These are phyloP conservation scores for Termitomyces sp. DNA, from an alignment of 768 basidiomycete genomes.

Conservation along the genomic window DNA sequence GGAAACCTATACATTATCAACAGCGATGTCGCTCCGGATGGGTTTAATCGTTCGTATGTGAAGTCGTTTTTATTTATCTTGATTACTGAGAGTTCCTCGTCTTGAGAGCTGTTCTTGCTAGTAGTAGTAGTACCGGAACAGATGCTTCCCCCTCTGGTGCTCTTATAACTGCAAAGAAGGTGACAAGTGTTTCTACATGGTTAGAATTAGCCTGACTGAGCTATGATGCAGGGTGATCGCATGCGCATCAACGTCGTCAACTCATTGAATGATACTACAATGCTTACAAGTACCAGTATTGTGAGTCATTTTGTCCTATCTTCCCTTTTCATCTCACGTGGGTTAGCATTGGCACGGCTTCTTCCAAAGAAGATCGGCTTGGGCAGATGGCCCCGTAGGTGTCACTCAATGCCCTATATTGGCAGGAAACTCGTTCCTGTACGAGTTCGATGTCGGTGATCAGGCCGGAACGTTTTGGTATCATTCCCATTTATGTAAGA, in stretches of 20 bases:
- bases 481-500: background rate
- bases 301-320: background rate
- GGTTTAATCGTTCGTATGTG: constrained; percentile 4
- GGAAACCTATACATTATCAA: background rate
- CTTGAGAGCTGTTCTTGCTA: background rate
- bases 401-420: constrained; percentile 9
- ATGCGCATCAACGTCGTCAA: constrained; percentile 1
- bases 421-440: constrained; percentile 3
- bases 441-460: background rate
- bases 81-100: background rate
- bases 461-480: constrained; percentile 8
- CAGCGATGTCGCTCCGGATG: background rate
- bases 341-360: constrained; percentile 8
- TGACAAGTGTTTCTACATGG: background rate
- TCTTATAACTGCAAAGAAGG: constrained; percentile 1
- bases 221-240: background rate
- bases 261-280: constrained; percentile 1
- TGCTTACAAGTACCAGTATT: constrained; percentile 4
- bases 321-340: background rate
- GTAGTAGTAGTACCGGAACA: background rate
- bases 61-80: background rate
- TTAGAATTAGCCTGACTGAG: no score
- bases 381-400: constrained; percentile 2
- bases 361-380: constrained; percentile 1
- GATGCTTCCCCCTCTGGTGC: background rate